Base-by-base conservation (phyloP, 176 grass and related monocot genomes). In the Juncus inflexus region DNA sequence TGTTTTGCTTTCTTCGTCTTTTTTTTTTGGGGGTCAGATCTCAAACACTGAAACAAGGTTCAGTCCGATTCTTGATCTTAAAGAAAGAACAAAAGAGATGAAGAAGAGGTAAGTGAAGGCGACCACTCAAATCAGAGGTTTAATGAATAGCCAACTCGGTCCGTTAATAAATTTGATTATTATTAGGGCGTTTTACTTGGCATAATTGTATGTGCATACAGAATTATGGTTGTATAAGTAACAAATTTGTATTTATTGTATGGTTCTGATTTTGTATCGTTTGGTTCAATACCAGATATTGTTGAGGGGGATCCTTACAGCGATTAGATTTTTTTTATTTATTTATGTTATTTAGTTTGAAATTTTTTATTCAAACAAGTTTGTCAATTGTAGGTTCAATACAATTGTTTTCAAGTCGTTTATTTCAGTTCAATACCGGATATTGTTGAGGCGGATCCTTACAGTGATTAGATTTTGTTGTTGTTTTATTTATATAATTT, bases 381-480 rank as follows among this genome's bases (percentile, higher is more conserved):
- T 15, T 28, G 52, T 40, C 1, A 8, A 38, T n/a, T 55, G 45
- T 55, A 37, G 55, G 6, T 14, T 69, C 7, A 42, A 13, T 40
- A 69, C 42, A 28, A 28, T 28, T 28, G 19, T 28, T 28, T 28
- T 28, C 19, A 28, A 28, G 19, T 28, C 1, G 19, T 28, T 28
- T 28, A 28, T 28, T 28, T 28, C 15, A 67, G 82, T 78, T 83
- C 79, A 6, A 13, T 85, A 15, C 91, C 91, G 35, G 78, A 62
- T 67, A 81, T 96, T 41, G 58, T 88, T 3, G 76, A 75, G 35
- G 81, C 15, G 0, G 84, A 88, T 66, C 91, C 88, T 37, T 82
- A 97, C 7, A 77, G 82, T 3, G 87, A 90, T 43, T 86, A 54
- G 42, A 6, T 47, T 69, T 13, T 9, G 47, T 55, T 57, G 1